Evolutionary conservation across 1,284 basidiomycete genomes (phyloP).

Genomic region (Cutaneotrichosporon sp.): DNA sequence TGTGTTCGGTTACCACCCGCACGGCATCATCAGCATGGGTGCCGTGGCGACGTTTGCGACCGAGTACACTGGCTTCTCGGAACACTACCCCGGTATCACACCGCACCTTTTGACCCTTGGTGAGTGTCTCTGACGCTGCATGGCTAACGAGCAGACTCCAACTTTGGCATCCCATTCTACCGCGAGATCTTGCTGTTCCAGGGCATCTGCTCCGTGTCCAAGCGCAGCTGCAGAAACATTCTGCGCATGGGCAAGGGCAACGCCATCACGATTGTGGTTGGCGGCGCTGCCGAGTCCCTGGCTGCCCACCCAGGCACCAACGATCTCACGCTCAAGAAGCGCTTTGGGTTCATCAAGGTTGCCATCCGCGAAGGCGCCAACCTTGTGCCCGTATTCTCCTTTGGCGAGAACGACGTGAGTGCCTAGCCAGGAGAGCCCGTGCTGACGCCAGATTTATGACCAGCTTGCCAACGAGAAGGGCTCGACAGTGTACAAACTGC

Average conservation of each 20-base stretch:
- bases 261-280: slow-evolving; percentile 91
- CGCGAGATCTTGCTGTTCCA: slow-evolving; percentile 80
- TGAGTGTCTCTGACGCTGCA: slow-evolving; percentile 10
- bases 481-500: slow-evolving; percentile 76
- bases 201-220: slow-evolving; percentile 89
- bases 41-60: slow-evolving; percentile 90
- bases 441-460: slow-evolving; percentile 68
- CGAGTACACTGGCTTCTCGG: slow-evolving; percentile 89
- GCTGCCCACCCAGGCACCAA: slow-evolving; percentile 85
- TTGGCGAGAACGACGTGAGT: slow-evolving; percentile 94
- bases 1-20: slow-evolving; percentile 95
- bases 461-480: slow-evolving; percentile 90
- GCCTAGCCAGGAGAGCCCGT: neutral
- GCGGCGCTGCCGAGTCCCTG: slow-evolving; percentile 90
- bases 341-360: slow-evolving; percentile 91
- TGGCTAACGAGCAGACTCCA: slow-evolving; percentile 52
- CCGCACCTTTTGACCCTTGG: slow-evolving; percentile 87
- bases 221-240: slow-evolving; percentile 82
- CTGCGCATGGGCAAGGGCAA: slow-evolving; percentile 62
- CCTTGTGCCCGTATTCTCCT: slow-evolving; percentile 90
- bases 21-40: slow-evolving; percentile 87
- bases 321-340: slow-evolving; percentile 78
- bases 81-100: slow-evolving; percentile 80
- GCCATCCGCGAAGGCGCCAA: slow-evolving; percentile 92
- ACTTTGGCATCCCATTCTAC: slow-evolving; percentile 90